Conservation (phyloP, 1,284 basidiomycete species). For the Fomitiporia mediterranea region DNA sequence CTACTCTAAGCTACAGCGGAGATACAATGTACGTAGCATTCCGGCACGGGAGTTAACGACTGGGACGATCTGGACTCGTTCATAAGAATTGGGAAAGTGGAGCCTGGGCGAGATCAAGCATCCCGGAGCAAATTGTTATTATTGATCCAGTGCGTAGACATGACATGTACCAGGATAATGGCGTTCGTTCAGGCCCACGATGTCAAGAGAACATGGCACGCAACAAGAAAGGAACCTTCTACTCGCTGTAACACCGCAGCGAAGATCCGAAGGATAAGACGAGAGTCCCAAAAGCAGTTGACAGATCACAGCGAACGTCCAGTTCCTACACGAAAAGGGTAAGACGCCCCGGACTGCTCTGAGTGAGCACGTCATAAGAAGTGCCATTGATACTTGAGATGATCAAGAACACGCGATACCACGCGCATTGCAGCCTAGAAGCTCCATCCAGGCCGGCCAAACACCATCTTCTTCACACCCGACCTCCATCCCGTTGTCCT, state of each 20-base stretch:
- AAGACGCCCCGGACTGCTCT: neutral
- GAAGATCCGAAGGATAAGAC: neutral
- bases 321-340: neutral
- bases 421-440: conserved; percentile 46
- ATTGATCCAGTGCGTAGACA: too few species aligned
- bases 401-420: conserved; percentile 18
- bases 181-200: neutral
- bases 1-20: too few species aligned
- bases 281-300: neutral
- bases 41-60: too few species aligned
- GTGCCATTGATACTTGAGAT: neutral
- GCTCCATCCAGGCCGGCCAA: conserved; percentile 50
- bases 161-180: neutral
- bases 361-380: neutral
- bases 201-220: neutral
- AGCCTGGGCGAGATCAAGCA: neutral
- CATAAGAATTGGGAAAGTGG: neutral
- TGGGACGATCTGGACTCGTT: too few species aligned
- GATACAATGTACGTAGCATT: too few species aligned
- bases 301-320: neutral
- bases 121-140: too few species aligned
- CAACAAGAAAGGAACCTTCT: neutral
- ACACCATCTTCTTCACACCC: conserved; percentile 73
- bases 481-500: conserved; percentile 70
- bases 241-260: neutral